A percentile compares a stretch with the other conserved stretches of the same genome.
These are phyloP conservation scores for Daedalea quercina DNA, from an alignment of 768 basidiomycete species.

Conservation along the genomic window DNA sequence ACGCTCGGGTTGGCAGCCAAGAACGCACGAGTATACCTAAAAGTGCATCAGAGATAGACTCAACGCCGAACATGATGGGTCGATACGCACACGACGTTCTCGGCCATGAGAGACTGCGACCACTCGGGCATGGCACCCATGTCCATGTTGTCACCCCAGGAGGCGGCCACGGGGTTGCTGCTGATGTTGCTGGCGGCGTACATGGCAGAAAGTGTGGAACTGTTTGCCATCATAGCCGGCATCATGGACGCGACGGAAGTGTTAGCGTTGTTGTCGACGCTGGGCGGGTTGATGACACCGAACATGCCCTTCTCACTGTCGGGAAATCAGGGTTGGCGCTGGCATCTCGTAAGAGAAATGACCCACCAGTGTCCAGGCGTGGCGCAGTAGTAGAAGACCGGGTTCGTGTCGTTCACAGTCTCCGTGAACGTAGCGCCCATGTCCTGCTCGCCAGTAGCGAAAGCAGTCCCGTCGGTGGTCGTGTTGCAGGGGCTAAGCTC, in stretches of 20 bases:
- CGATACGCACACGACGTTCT: constrained; percentile 44
- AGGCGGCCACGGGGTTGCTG: constrained; percentile 39
- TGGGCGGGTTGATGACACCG: constrained; percentile 68
- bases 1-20: constrained; percentile 46
- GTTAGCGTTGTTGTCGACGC: constrained; percentile 34
- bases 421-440: constrained; percentile 62
- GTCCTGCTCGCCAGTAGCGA: constrained; percentile 62
- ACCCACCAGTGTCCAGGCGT: constrained; percentile 54
- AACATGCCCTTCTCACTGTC: constrained; percentile 70
- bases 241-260: constrained; percentile 50
- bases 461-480: constrained; percentile 41
- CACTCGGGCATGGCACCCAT: constrained; percentile 46
- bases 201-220: constrained; percentile 52
- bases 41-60: too few species aligned
- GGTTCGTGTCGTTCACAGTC: constrained; percentile 65
- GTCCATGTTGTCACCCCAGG: constrained; percentile 62
- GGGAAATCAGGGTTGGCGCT: background rate
- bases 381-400: constrained; percentile 72
- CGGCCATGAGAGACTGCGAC: constrained; percentile 41
- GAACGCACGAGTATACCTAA: constrained; percentile 35
- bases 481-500: constrained; percentile 68
- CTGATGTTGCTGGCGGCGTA: constrained; percentile 38
- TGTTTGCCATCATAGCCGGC: constrained; percentile 28
- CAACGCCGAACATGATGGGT: too few species aligned
- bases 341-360: background rate